Base-by-base conservation (phyloP, 495 filamentous ascomycete species). In the Penicillium tannophilum region DNA sequence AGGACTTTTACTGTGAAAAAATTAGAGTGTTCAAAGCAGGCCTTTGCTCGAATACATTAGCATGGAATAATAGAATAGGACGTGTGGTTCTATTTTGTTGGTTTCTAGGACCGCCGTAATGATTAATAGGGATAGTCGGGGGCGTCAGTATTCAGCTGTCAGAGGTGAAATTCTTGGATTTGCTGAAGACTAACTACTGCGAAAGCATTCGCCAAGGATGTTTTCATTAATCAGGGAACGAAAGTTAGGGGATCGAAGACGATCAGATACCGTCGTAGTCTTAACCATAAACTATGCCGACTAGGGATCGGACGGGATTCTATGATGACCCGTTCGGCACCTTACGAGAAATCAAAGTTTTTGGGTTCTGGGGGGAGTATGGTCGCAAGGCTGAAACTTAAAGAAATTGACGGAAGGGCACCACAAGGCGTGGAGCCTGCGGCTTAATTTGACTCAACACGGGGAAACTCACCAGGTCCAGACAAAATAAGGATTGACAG, bases 331-430 rank as follows among this genome's bases (percentile, higher is more conserved):
- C 79, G 78, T 81, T 87, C 82, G 81, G 81, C 79, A 86, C 82
- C 82, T 86, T 86, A 84, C 82, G 79, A 86, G 81, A 86, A 87
- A 88, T 86, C 82, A 88, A 86, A 86, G 82, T 86, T 77, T 86
- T 86, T 87, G 82, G 83, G 82, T 83, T 86, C 83, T 82, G 80
- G 83, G 83, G 83, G 83, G 82, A 86, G 83, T 86, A 86, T 86
- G 82, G 82, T 85, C 83, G 83, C 82, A 86, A 86, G 80, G 80
- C 81, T 86, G 81, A 86, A 84, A 85, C 81, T 85, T 84, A 83
- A 84, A 86, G 81, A 84, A 80, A 84, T 86, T 84, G 80, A 84
- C 80, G 79, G 80, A 85, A 85, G 80, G 80, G 82, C 80, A 86
- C 80, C 79, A 72, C 72, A 74, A 78, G 72, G 72, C 75, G 72